Conservation (phyloP, 257 asterid genomes). For the Oldenlandia corymbosa region DNA sequence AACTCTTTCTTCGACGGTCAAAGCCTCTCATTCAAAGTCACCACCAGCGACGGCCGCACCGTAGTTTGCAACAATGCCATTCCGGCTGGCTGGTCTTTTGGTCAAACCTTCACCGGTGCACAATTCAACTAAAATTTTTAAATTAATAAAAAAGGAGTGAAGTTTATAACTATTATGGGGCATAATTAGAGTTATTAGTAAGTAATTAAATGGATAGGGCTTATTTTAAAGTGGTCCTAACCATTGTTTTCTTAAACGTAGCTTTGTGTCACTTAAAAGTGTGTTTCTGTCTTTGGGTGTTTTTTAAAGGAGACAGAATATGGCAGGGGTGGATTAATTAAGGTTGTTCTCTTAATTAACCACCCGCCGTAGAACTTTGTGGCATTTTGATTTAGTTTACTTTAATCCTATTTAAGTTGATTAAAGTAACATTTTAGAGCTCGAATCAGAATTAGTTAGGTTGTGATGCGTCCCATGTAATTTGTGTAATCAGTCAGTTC, state of each 20-base stretch:
- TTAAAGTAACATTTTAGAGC: constrained; percentile 2
- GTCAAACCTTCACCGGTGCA: constrained; percentile 36
- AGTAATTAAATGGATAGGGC: constrained; percentile 16
- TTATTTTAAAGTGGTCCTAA: constrained; percentile 22
- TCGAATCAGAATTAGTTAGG: too few relatives aligned
- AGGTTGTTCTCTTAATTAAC: constrained; percentile 1
- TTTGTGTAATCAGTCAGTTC: too few relatives aligned
- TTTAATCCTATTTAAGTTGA: neutral
- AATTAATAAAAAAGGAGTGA: neutral
- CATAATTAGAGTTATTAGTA: neutral
- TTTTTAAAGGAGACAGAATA: constrained; percentile 19
- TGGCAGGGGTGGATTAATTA: constrained; percentile 16
- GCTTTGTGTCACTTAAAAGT: neutral
- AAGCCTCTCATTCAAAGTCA: constrained; percentile 43
- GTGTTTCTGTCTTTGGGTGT: constrained; percentile 26
- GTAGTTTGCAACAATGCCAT: constrained; percentile 24
- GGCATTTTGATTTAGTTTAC: neutral
- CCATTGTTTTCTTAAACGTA: neutral
- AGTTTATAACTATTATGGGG: neutral
- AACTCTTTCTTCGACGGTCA: constrained; percentile 41
- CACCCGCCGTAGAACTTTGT: constrained; percentile 17
- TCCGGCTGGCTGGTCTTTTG: constrained; percentile 39
- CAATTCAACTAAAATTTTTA: constrained; percentile 34
- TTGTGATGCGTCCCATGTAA: too few relatives aligned
- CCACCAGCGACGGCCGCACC: constrained; percentile 41